Conservation (phyloP, 169 alveolate genomes). For the Ichthyophthirius multifiliis region DNA sequence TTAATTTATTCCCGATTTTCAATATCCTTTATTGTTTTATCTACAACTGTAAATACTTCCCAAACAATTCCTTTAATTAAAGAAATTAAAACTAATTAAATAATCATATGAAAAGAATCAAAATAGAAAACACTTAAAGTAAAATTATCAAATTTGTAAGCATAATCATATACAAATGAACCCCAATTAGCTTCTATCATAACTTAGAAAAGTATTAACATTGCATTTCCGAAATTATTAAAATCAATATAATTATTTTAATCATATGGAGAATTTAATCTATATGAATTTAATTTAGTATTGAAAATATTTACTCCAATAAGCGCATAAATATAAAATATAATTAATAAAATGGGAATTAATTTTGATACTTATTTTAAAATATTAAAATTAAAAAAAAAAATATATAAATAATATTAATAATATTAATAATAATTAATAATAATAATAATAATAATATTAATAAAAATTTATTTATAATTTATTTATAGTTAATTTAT, state of each 20-base stretch:
- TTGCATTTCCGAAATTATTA: background rate
- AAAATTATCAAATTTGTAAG: background rate
- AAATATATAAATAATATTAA: background rate
- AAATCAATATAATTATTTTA: background rate
- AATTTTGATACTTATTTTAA: background rate
- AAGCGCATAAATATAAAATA: conserved; percentile 13
- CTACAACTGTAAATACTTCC: conserved; percentile 34
- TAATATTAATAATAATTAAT: too few species aligned
- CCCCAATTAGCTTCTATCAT: conserved; percentile 32
- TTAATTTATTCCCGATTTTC: background rate
- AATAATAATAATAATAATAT: too few species aligned
- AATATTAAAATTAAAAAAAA: background rate
- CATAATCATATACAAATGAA: conserved; percentile 1
- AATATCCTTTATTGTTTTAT: background rate
- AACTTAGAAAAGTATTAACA: conserved; percentile 7
- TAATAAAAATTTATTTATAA: too few species aligned
- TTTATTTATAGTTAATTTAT: too few species aligned
- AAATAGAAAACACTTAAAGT: background rate
- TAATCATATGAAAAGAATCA: conserved; percentile 19
- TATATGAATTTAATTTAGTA: background rate
- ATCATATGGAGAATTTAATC: background rate
- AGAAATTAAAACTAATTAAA: background rate
- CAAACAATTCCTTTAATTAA: conserved; percentile 21
- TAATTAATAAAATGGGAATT: background rate
- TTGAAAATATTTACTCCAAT: conserved; percentile 5